A percentile compares a stretch with the other conserved stretches of the same genome.
Conservation (phyloP, 2,329 filamentous ascomycete species). For the Sphaceloma murrayae region DNA sequence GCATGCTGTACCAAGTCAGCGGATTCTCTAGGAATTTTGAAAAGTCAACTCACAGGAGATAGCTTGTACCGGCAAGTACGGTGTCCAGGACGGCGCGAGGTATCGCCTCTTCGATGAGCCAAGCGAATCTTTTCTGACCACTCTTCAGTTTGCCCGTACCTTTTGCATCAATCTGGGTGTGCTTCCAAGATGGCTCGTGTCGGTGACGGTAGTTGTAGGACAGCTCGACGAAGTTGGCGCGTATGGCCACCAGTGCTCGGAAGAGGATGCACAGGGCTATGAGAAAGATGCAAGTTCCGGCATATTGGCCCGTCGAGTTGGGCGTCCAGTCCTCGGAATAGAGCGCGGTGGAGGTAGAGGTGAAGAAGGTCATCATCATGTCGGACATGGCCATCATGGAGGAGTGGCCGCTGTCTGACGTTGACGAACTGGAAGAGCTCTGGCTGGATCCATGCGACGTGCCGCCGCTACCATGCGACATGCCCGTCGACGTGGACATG, state of each 20-base stretch:
- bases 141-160: neutral
- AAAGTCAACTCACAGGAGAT: conserved; percentile 64
- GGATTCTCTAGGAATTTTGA: neutral
- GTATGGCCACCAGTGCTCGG: conserved; percentile 56
- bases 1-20: conserved; percentile 55
- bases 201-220: conserved; percentile 1
- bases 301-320: conserved; percentile 58
- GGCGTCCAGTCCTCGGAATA: conserved; percentile 71
- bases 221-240: neutral
- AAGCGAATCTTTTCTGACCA: neutral
- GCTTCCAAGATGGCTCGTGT: neutral
- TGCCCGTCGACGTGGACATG: too few relatives aligned
- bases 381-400: conserved; percentile 22
- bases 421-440: conserved; percentile 3
- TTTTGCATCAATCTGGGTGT: neutral
- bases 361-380: conserved; percentile 57
- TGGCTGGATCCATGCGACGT: conserved; percentile 4
- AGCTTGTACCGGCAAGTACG: conserved; percentile 63
- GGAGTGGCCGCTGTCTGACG: neutral
- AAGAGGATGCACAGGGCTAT: conserved; percentile 63
- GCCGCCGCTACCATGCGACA: too few relatives aligned
- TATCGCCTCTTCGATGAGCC: conserved; percentile 55
- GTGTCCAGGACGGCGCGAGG: conserved; percentile 62
- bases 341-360: conserved; percentile 51
- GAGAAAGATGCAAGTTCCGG: conserved; percentile 85